Percentiles rank a stretch among this genome's conserved stretches.
Conservation (phyloP, 2,329 filamentous ascomycete genomes). For the Diaporthe australafricana region DNA sequence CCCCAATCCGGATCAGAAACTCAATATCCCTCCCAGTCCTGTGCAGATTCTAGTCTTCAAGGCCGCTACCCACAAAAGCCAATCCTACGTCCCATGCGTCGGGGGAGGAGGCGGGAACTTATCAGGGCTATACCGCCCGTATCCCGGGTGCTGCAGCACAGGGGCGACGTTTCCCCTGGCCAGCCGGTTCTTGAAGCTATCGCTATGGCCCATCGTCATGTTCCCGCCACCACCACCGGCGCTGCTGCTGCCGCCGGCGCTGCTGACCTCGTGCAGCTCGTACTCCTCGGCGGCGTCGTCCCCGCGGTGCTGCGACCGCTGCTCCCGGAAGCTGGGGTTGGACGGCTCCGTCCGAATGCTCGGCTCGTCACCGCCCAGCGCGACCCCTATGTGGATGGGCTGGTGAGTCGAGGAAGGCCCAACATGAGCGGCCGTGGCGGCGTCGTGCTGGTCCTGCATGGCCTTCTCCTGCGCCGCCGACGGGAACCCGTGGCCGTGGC, state of each 20-base stretch:
- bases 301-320: slow-evolving; percentile 40
- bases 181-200: slow-evolving; percentile 38
- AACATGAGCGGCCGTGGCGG: no score
- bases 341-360: slow-evolving; percentile 47
- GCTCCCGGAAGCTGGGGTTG: slow-evolving; percentile 43
- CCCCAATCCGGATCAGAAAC: neutral
- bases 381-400: slow-evolving; percentile 54
- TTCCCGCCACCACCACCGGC: slow-evolving; percentile 35
- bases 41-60: neutral
- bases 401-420: slow-evolving; percentile 25
- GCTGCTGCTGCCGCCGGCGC: slow-evolving; percentile 35
- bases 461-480: slow-evolving; percentile 40
- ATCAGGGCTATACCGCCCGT: slow-evolving; percentile 51
- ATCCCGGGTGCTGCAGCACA: slow-evolving; percentile 59
- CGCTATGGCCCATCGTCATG: slow-evolving; percentile 18
- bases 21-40: neutral
- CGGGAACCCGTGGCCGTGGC: slow-evolving; percentile 44
- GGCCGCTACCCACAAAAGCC: slow-evolving; percentile 38
- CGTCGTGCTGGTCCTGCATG: slow-evolving; percentile 34
- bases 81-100: slow-evolving; percentile 28
- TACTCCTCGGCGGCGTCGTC: slow-evolving; percentile 53
- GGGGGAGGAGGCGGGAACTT: slow-evolving; percentile 30
- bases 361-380: slow-evolving; percentile 53
- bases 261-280: slow-evolving; percentile 60
- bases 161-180: slow-evolving; percentile 50